Base-by-base conservation (phyloP, 2,329 filamentous ascomycete genomes). In the Paradendryphiella salina region DNA sequence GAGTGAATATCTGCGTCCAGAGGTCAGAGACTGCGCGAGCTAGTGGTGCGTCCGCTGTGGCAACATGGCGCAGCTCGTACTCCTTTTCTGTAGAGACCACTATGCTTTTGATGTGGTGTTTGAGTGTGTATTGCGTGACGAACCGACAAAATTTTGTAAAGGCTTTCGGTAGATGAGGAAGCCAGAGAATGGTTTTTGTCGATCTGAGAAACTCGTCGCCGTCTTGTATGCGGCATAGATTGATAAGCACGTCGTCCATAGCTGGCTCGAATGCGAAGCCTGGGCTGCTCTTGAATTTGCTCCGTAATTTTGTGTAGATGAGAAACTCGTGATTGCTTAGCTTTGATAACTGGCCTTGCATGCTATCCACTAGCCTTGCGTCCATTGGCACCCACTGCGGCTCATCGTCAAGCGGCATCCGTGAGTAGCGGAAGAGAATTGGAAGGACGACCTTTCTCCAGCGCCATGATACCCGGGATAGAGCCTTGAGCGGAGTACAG, bases 11-110 rank as follows among this genome's bases (percentile, higher is more conserved):
- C 10, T 60, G 52, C 3, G 49, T 39, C 70, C 70, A 73, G 15
- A 73, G 65, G 3, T 68, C 60, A 5, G 50, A 35, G 5, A 75
- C 47, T 75, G 75, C 85, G 82, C 88, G 61, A 82, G 77, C 68
- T 42, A 76, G 54, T 0, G 72, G 67, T 15, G 54, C 57, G 35
- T 69, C 65, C 4, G 69, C 66, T 2, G 58, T 62, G 2, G 61
- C 40, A 1, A 66, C 57, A 46, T 68, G 62, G 10, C 60, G 63
- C 39, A 65, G 46, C 46, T 59, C 77, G 41, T 74, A 73, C 44
- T 71, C 72, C 40, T 73, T 72, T 46, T 71, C 64, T 6, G 74
- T 75, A 42, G 73, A 67, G 7, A 81, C 67, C 10, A 81, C 76
- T 3, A 84, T 64, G 43, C 76, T 82, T 26, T 70, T 69, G 20